Base-by-base conservation (phyloP, 805 yeast genomes). In the Ogataea henricii region DNA sequence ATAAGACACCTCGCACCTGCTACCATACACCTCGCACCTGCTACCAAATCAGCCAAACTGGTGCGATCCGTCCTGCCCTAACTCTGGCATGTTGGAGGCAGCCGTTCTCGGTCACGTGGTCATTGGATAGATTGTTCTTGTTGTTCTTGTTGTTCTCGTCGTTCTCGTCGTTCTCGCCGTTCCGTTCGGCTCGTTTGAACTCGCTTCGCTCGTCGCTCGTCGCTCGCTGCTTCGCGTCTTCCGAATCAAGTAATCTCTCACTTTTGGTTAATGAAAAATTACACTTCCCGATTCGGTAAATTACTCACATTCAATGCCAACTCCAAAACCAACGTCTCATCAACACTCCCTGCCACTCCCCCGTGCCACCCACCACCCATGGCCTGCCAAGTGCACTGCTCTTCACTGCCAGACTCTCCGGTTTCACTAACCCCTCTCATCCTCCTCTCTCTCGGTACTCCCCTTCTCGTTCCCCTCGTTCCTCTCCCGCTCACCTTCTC, bases 251-350 rank as follows among this genome's bases (percentile, higher is more conserved):
- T 22, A 46, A 18, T n/a, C n/a, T n/a, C n/a, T n/a, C n/a, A n/a
- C n/a, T n/a, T n/a, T n/a, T n/a, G n/a, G n/a, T n/a, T 33, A 27
- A 44, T 46, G 34, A 38, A 21, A 21, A 46, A 41, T 46, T 42
- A 41, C 43, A 38, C 40, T 47, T 38, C 50, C 50, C 21, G 27
- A 42, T 47, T 33, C 12, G 50, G 50, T 16, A 43, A 42, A 43
- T 41, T 46, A 20, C 22, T 33, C 16, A 44, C 42, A 12, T 25
- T 30, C 10, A 12, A 14, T n/a, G n/a, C n/a, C n/a, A 22, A 6
- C 25, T 22, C 25, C 8, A 22, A 22, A 22, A 22, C 25, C 25
- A 22, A 22, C 25, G 25, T 22, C 25, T 6, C 34, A 14, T 30
- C 17, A 13, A 30, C 5, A 13, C 4, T 14, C 16, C 16, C 6